A percentile compares a stretch with the other conserved stretches of the same genome.
Conservation (phyloP, 306 rosid genomes). For the Corylus avellana region DNA sequence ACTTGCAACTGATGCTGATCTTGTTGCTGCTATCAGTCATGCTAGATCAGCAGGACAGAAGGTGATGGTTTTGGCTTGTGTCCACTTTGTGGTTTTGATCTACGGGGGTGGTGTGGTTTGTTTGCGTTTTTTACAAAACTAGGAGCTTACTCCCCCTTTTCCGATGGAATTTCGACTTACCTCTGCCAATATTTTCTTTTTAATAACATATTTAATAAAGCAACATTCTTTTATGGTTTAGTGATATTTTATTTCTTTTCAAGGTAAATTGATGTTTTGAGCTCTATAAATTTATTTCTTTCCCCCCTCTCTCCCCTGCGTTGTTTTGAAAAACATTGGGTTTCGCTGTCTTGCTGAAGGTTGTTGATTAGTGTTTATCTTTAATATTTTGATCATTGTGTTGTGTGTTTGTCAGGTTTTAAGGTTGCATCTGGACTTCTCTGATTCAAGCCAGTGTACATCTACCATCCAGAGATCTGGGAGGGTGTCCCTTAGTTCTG, state of each 20-base stretch:
- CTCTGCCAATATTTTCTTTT: no score
- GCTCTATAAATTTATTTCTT: no score
- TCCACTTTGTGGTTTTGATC: conserved; percentile 18
- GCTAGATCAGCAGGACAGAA: conserved; percentile 66
- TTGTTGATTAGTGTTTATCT: not conserved
- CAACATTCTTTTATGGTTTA: no score
- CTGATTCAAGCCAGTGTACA: conserved; percentile 37
- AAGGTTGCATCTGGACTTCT: conserved; percentile 76
- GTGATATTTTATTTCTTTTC: no score
- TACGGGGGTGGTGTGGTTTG: not conserved
- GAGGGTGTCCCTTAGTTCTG: conserved; percentile 36
- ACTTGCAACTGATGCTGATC: conserved; percentile 73
- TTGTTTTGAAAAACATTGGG: no score
- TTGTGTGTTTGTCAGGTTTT: conserved; percentile 55
- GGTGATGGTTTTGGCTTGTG: conserved; percentile 49
- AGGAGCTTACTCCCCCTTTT: no score
- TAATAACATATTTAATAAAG: no score
- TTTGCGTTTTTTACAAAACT: no score
- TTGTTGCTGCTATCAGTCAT: conserved; percentile 67
- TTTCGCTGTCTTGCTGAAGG: no score
- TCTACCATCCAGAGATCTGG: conserved; percentile 25
- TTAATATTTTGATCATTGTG: not conserved
- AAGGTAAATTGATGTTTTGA: no score
- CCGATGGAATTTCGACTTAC: no score
- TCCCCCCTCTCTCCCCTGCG: no score